A percentile compares a stretch with the other conserved stretches of the same genome.
phyloP scores from a whole-genome alignment of 2,329 filamentous ascomycete species.

The Cercospora sojina region DNA sequence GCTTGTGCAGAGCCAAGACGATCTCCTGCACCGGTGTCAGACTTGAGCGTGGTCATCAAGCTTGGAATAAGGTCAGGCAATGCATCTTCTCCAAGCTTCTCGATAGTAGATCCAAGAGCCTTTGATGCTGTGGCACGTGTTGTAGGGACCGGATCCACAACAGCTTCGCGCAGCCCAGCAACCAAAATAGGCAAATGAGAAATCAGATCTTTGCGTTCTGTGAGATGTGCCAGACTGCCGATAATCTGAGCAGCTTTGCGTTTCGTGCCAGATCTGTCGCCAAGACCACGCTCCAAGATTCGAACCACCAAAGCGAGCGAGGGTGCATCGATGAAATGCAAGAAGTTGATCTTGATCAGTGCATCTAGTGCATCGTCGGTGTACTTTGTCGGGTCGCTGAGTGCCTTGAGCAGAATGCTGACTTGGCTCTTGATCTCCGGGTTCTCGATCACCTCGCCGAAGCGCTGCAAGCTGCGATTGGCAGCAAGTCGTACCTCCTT shows the following conservation, averaged over 20 bases:
- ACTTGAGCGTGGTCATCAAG: constrained; percentile 96
- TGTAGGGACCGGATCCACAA: constrained; percentile 93
- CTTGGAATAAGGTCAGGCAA: constrained; percentile 95
- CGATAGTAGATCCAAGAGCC: constrained; percentile 91
- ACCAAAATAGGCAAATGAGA: constrained; percentile 89
- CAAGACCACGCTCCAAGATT: constrained; percentile 88
- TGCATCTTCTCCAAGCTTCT: constrained; percentile 96
- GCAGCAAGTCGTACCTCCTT: constrained; percentile 92
- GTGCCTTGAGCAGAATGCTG: constrained; percentile 85
- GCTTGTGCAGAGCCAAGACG: constrained; percentile 94
- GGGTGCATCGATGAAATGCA: constrained; percentile 96
- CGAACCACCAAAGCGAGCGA: constrained; percentile 92
- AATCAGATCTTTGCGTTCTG: constrained; percentile 90
- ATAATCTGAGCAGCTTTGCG: constrained; percentile 97
- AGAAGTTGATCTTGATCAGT: constrained; percentile 96
- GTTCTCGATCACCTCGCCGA: constrained; percentile 97
- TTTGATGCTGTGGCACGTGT: constrained; percentile 95
- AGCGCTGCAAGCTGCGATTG: constrained; percentile 94
- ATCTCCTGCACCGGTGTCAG: constrained; percentile 93
- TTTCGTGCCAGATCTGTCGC: constrained; percentile 90
- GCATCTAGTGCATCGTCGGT: constrained; percentile 92
- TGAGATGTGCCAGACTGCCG: constrained; percentile 93
- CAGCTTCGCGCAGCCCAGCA: constrained; percentile 80
- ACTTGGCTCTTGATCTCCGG: constrained; percentile 94
- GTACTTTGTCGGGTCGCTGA: constrained; percentile 96